These are phyloP conservation scores for Penicillium samsonianum DNA, from an alignment of 495 filamentous ascomycete species.

Conservation along the genomic window DNA sequence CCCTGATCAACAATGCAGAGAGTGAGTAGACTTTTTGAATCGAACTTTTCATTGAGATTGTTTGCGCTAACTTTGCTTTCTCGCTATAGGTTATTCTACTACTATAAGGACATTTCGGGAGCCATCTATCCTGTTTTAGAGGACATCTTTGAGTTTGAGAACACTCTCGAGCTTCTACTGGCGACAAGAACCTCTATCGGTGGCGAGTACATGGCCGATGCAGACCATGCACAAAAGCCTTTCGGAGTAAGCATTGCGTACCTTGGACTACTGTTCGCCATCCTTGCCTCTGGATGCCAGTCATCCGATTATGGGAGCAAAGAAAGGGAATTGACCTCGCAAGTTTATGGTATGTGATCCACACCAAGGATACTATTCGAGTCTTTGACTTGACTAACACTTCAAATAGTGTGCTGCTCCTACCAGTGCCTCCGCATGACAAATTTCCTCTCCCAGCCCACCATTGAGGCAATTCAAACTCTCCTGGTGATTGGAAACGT, in stretches of 20 bases:
- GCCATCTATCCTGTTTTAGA: conserved; percentile 80
- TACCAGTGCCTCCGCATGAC: conserved; percentile 63
- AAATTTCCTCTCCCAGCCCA: conserved; percentile 62
- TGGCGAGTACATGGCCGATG: conserved; percentile 43
- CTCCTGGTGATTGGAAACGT: conserved; percentile 61
- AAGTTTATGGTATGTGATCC: conserved; percentile 52
- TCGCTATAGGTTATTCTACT: conserved; percentile 62
- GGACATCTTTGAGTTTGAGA: conserved; percentile 70
- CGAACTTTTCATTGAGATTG: neutral
- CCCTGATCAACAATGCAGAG: conserved; percentile 62
- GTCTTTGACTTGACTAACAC: conserved; percentile 7
- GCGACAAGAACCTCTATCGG: conserved; percentile 58
- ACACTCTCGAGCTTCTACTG: conserved; percentile 66
- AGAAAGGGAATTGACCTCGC: conserved; percentile 58
- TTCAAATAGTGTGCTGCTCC: conserved; percentile 54
- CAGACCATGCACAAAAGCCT: conserved; percentile 39
- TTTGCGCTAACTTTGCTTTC: conserved; percentile 3
- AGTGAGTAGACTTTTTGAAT: conserved; percentile 45
- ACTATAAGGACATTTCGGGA: conserved; percentile 79
- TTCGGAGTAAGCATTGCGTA: conserved; percentile 64
- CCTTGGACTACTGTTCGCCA: conserved; percentile 73
- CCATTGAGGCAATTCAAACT: conserved; percentile 58
- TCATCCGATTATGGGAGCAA: conserved; percentile 67
- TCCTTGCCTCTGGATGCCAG: conserved; percentile 79
- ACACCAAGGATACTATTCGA: neutral